Evolutionary conservation across 768 basidiomycete genomes (phyloP).

Genomic region (Leccinum disarticulatum): DNA sequence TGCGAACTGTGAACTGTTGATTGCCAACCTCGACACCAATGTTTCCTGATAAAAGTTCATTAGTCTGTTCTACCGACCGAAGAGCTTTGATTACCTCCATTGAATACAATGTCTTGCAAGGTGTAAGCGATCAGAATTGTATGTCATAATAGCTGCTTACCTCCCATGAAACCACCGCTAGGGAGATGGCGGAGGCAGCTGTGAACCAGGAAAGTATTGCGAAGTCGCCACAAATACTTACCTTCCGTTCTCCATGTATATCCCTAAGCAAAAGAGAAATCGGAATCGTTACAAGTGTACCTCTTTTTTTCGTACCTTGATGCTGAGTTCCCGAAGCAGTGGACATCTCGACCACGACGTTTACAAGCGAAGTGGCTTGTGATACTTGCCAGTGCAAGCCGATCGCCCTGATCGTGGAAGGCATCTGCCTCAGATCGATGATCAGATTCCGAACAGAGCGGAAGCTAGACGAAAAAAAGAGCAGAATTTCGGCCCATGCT

Average conservation of each 20-base stretch:
- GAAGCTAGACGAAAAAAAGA: conserved; percentile 40
- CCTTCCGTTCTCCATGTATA: conserved; percentile 81
- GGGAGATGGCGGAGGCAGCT: neutral
- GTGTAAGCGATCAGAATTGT: conserved; percentile 16
- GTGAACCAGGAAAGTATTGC: neutral
- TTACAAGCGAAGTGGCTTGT: conserved; percentile 71
- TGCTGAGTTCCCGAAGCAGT: conserved; percentile 58
- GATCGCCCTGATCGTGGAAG: conserved; percentile 52
- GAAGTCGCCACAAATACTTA: conserved; percentile 1
- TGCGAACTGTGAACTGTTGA: conserved; percentile 76
- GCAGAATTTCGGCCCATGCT: conserved; percentile 3
- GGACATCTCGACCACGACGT: conserved; percentile 72
- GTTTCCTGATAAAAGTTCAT: conserved; percentile 37
- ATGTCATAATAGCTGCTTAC: conserved; percentile 33
- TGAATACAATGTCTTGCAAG: conserved; percentile 42
- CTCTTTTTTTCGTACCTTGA: conserved; percentile 49
- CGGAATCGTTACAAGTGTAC: neutral
- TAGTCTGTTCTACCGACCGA: conserved; percentile 18
- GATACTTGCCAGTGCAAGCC: conserved; percentile 84
- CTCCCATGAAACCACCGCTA: conserved; percentile 54
- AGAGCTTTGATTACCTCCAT: conserved; percentile 32
- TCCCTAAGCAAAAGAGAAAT: conserved; percentile 25
- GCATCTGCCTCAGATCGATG: conserved; percentile 62
- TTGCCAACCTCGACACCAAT: conserved; percentile 74
- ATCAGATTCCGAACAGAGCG: conserved; percentile 73